Percentiles rank a stretch among this genome's conserved stretches.
phyloP scores from a whole-genome alignment of 2,329 filamentous ascomycete species.

The Elsinoe perseae region DNA sequence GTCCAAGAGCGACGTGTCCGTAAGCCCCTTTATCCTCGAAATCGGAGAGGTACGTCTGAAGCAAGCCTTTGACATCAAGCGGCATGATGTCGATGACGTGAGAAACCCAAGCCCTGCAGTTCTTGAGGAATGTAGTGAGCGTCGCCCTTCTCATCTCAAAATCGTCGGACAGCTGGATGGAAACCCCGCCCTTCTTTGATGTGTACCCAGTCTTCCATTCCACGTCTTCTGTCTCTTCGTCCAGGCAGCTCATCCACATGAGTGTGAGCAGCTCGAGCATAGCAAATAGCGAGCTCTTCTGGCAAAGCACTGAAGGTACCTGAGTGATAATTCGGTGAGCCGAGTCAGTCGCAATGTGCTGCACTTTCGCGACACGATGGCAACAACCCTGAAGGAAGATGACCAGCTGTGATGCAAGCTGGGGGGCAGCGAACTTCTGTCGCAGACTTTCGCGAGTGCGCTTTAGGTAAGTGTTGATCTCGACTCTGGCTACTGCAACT shows the following conservation, averaged over 20 bases:
- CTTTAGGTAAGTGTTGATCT: constrained; percentile 70
- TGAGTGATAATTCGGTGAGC: constrained; percentile 79
- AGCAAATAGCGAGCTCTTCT: constrained; percentile 83
- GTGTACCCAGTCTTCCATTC: constrained; percentile 74
- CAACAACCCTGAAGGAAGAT: constrained; percentile 82
- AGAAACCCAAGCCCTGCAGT: constrained; percentile 72
- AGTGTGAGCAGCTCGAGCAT: constrained; percentile 84
- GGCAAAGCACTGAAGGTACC: constrained; percentile 82
- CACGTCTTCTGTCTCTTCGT: constrained; percentile 90
- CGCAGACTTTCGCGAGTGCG: constrained; percentile 65
- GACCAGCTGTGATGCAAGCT: constrained; percentile 80
- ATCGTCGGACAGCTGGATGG: constrained; percentile 87
- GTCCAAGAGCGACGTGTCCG: constrained; percentile 82
- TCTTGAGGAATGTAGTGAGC: constrained; percentile 66
- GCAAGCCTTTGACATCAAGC: constrained; percentile 84
- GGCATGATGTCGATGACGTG: constrained; percentile 76
- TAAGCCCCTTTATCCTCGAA: constrained; percentile 87
- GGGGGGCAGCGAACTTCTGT: constrained; percentile 79
- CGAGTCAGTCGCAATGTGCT: constrained; percentile 73
- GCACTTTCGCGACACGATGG: constrained; percentile 84
- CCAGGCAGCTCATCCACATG: constrained; percentile 91
- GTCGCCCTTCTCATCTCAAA: constrained; percentile 75
- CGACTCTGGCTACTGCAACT: constrained; percentile 55
- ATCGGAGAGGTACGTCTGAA: constrained; percentile 94
- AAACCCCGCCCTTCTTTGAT: constrained; percentile 69